Base-by-base conservation (phyloP, 2,329 filamentous ascomycete genomes). In the Basipetospora sp. region DNA sequence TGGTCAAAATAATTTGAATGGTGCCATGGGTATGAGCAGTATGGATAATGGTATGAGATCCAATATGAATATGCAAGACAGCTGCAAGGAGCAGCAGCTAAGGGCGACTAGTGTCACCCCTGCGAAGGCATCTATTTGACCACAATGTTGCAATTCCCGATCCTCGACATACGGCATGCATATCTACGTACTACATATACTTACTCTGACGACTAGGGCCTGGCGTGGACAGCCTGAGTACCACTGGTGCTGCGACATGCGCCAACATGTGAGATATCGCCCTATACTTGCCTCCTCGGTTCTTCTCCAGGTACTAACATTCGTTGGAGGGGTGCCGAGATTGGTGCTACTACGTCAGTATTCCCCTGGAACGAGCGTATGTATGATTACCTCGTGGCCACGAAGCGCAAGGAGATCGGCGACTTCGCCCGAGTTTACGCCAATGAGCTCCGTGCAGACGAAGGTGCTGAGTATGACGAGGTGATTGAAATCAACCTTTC, bases 331-430 rank as follows among this genome's bases (percentile, higher is more conserved):
- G 70, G 69, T 53, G 76, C 78, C 48, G 77, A 82, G 52, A 81
- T 82, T 46, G 80, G 81, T 53, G 80, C 87, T 42, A 96, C 88
- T 15, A 94, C 88, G 39, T 92, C 86, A 13, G 55, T 96, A 31
- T 98, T 98, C 80, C 86, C 87, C 50, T 98, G 93, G 77, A 94
- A 92, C 67, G 83, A 94, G 61, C 77, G 82, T 56, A 94, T 94
- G 87, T 83, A 94, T 70, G 82, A 94, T 57, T 98, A 96, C 68
- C 76, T 98, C 31, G 68, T 67, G 31, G 84, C 86, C 30, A 98
- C 90, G 50, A 94, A 93, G 74, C 82, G 90, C 54, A 69, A 74
- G 55, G 73, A 80, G 13, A 94, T 98, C 50, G 90, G 84, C 53
- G 85, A 96, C 58, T 94, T 87, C 57, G 74, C 90, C 39, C 79